Evolutionary conservation across 768 basidiomycete species (phyloP), one percentile per base, ranked within the genome.

Genomic region (Peribolospora baueri): DNA sequence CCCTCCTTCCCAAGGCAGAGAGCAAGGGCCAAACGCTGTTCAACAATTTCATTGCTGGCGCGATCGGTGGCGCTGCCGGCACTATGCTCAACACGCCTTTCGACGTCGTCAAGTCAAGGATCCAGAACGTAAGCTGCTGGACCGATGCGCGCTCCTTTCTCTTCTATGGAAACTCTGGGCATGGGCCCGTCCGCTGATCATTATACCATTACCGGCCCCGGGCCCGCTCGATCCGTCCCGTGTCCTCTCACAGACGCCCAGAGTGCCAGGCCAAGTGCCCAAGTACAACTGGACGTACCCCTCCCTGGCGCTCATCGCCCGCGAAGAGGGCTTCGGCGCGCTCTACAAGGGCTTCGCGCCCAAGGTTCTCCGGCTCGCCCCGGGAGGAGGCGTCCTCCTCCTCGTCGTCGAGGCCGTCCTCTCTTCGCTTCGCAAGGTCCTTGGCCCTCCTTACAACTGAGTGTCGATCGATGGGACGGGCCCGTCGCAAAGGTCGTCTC

Each of bases 211-310:
- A 9, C 10, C 13, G 5, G 3, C 36, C 11, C 50, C 51, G 13
- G 40, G n/a, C 11, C 47, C 13, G 5, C 42, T n/a, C 10, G 13
- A 46, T 25, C 25, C 25, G 25, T 25, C 25, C 25, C 25, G 25
- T 25, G 25, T 25, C 25, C 48, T 48, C 39, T 50, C 40, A 10
- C 6, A 40, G n/a, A 68, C 76, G 14, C 70, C 71, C 46, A 76
- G 73, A 39, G 75, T 63, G 3, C 60, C 81, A 0, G 85, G 84
- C 11, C 77, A 78, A n/a, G 68, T 68, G 1, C 82, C 82, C 14
- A 90, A 87, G 64, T 88, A 90, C 69, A 83, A 82, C 69, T 93
- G 90, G 90, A 81, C 90, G 54, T 88, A 90, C 70, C 88, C 90
- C 11, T 82, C 84, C 57, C 71, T 90, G 7, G 68, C 75, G 14